Percentiles rank a stretch among this genome's conserved stretches.
Conservation (phyloP, 2,329 filamentous ascomycete genomes). For the Echinosphaeria canescens region DNA sequence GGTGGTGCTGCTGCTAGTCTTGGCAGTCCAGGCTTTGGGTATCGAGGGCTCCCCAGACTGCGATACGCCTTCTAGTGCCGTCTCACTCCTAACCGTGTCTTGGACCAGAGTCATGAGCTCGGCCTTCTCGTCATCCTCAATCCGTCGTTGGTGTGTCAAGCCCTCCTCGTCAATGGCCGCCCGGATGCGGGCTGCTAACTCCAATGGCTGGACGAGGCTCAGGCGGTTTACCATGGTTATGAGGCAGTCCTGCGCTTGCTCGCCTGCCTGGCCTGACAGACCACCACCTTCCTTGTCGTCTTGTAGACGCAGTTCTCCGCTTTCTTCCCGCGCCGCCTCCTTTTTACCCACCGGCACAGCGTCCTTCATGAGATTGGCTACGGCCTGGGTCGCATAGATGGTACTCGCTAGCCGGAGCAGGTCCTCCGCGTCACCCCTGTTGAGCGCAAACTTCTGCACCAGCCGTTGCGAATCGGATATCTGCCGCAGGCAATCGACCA, state of each 20-base stretch:
- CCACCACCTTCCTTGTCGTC: too few species aligned
- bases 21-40: too few species aligned
- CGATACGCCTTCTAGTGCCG: constrained; percentile 16
- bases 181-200: constrained; percentile 49
- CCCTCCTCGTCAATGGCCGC: constrained; percentile 84
- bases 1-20: not conserved
- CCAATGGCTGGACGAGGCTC: constrained; percentile 40
- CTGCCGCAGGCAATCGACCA: constrained; percentile 44
- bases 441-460: constrained; percentile 84
- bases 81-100: constrained; percentile 45
- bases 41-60: too few species aligned
- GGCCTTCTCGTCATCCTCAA: constrained; percentile 49
- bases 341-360: too few species aligned
- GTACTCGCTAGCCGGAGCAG: constrained; percentile 67
- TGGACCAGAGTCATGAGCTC: constrained; percentile 55
- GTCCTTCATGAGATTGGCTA: constrained; percentile 24
- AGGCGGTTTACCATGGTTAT: constrained; percentile 30
- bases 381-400: constrained; percentile 49
- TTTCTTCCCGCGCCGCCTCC: not conserved
- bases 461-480: constrained; percentile 77
- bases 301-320: too few species aligned
- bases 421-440: constrained; percentile 81
- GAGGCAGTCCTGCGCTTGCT: constrained; percentile 16
- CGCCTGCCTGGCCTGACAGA: too few species aligned
- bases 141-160: constrained; percentile 56